Conservation (phyloP, 2,329 filamentous ascomycete species). For the Microdochium bolleyi region DNA sequence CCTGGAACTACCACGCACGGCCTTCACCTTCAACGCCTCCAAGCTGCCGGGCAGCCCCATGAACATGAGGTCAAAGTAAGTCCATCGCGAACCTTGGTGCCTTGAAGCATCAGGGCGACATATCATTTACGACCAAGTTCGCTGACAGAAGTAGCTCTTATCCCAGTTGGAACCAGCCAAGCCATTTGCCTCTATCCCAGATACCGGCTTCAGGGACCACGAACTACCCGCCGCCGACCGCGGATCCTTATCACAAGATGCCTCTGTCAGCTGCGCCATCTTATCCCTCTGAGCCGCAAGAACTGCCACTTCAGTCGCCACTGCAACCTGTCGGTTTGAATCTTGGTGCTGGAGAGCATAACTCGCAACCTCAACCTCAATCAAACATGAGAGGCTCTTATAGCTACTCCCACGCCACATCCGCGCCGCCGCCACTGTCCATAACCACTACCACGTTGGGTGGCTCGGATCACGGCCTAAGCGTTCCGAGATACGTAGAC, state of each 20-base stretch:
- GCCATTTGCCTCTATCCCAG: slow-evolving; percentile 36
- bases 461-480: slow-evolving; percentile 35
- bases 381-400: slow-evolving; percentile 43
- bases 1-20: slow-evolving; percentile 46
- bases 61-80: slow-evolving; percentile 52
- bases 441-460: slow-evolving; percentile 29
- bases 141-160: slow-evolving; percentile 39
- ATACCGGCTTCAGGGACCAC: slow-evolving; percentile 36
- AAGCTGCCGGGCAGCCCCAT: slow-evolving; percentile 47
- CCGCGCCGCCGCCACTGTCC: slow-evolving; percentile 41
- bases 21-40: slow-evolving; percentile 50
- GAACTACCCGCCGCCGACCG: slow-evolving; percentile 41
- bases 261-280: slow-evolving; percentile 37
- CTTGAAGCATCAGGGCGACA: no score
- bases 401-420: slow-evolving; percentile 43
- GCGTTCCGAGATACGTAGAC: slow-evolving; percentile 50
- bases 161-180: slow-evolving; percentile 43
- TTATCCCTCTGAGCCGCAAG: slow-evolving; percentile 43
- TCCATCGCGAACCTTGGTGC: slow-evolving; percentile 9
- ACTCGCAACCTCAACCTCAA: slow-evolving; percentile 23
- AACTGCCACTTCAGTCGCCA: slow-evolving; percentile 43
- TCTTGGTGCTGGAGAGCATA: slow-evolving; percentile 38
- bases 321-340: slow-evolving; percentile 47
- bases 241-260: slow-evolving; percentile 47
- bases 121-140: not conserved